Base-by-base conservation (phyloP, 2,329 filamentous ascomycete species). In the Graphium sp. region DNA sequence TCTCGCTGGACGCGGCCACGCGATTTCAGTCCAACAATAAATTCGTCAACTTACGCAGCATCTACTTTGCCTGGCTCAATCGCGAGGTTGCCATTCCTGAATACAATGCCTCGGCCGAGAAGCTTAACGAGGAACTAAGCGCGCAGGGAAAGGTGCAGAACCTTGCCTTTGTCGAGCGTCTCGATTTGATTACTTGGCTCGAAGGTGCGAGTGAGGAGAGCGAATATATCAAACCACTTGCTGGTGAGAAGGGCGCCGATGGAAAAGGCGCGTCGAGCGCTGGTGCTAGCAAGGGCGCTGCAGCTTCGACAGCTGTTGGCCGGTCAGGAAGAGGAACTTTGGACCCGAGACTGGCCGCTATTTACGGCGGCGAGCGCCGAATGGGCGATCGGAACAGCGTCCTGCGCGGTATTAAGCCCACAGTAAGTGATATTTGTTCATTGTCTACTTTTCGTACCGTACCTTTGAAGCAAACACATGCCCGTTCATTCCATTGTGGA, bases 21-120 rank as follows among this genome's bases (percentile, higher is more conserved):
- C 82, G 89, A 42, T 95, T 95, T 58, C 66, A 80, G 35, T 85
- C 82, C n/a, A 67, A 70, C 33, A 69, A 68, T 41, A 63, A 69
- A 32, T 65, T 77, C 5, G 74, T 93, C 43, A 82, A 94, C 48
- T 62, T 98, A 40, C 83, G 89, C 47, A 89, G 79, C 49, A 87
- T 94, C 53, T 94, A 87, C 60, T 93, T 95, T 47, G 84, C 84
- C 32, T 98, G 84, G 83, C 64, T 81, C 44, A 91, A 94, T 55
- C 83, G 84, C 50, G 87, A 95, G 56, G 73, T 78, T 31, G 73
- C 78, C 31, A 84, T 92, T 39, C 79, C 81, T 8, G 83, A 92
- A 42, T 95, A 95, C 63, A 89, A 94, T 52, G 71, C 78, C 16
- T 76, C 78, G 0, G 80, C 82, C 10, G 74, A 79, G 42, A 65